phyloP scores from a whole-genome alignment of 345 rosid genomes.

The Gossypioides kirkii region DNA sequence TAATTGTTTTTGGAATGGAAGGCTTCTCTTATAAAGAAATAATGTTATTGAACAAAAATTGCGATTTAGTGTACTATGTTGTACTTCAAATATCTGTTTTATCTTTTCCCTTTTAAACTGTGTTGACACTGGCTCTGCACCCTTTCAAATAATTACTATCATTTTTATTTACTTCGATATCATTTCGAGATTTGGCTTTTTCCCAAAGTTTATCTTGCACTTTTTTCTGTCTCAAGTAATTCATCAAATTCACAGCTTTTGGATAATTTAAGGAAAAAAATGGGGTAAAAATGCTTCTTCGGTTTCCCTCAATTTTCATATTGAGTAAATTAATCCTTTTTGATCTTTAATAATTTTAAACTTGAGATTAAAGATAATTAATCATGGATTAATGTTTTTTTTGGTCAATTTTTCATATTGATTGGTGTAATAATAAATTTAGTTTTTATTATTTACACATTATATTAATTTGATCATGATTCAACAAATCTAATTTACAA shows the following conservation, averaged over 20 bases:
- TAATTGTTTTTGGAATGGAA: slow-evolving; percentile 33
- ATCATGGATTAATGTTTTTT: too few relatives aligned
- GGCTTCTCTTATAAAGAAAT: slow-evolving; percentile 11
- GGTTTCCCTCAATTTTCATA: too few relatives aligned
- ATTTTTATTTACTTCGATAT: neutral
- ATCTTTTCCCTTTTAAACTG: neutral
- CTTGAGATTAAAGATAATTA: too few relatives aligned
- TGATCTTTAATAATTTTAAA: too few relatives aligned
- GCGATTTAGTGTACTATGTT: neutral
- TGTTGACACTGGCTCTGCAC: neutral
- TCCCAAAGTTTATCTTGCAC: neutral
- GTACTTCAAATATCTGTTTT: neutral
- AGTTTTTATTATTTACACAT: too few relatives aligned
- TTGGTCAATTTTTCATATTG: too few relatives aligned
- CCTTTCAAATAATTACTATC: neutral
- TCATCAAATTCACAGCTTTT: neutral
- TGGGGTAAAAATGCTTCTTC: too few relatives aligned
- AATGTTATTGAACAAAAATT: slow-evolving; percentile 10
- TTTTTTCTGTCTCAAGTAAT: neutral
- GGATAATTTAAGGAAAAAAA: neutral
- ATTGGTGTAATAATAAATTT: too few relatives aligned
- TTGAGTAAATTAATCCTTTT: too few relatives aligned
- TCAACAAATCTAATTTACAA: too few relatives aligned
- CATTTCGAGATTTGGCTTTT: neutral
- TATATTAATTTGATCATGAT: too few relatives aligned